Percentiles rank a stretch among this genome's conserved stretches.
phyloP scores from a whole-genome alignment of 2,329 filamentous ascomycete species.

The Madurella mycetomatis region DNA sequence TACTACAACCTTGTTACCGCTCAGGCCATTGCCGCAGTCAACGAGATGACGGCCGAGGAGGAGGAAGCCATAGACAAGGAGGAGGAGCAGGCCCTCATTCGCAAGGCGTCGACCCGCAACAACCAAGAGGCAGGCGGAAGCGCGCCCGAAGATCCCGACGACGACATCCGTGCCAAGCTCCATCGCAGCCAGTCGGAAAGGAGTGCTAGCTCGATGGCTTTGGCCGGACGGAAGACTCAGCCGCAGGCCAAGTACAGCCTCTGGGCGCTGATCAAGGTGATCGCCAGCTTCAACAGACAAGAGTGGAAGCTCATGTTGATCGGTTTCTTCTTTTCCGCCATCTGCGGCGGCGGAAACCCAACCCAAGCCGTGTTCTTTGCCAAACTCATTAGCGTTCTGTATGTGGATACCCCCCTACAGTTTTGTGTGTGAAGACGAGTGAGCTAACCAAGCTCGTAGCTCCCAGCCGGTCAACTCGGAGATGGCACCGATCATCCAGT shows the following conservation, averaged over 20 bases:
- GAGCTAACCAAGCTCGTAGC: constrained; percentile 9
- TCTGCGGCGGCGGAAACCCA: constrained; percentile 73
- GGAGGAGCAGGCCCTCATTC: constrained; percentile 49
- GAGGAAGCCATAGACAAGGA: constrained; percentile 48
- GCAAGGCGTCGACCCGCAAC: constrained; percentile 37
- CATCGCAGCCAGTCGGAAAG: constrained; percentile 51
- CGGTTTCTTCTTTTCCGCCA: constrained; percentile 67
- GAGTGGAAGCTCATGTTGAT: constrained; percentile 69
- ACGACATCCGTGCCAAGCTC: constrained; percentile 56
- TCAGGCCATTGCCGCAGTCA: constrained; percentile 69
- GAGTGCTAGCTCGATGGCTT: constrained; percentile 65
- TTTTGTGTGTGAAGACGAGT: neutral
- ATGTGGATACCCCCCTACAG: constrained; percentile 30
- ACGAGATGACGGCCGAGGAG: constrained; percentile 49
- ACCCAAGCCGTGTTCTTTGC: constrained; percentile 71
- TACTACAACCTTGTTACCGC: constrained; percentile 86
- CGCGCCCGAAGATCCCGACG: constrained; percentile 52
- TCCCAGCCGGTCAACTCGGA: constrained; percentile 33
- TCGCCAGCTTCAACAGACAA: constrained; percentile 70
- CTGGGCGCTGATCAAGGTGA: constrained; percentile 73
- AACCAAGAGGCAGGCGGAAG: constrained; percentile 34
- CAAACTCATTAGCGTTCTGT: constrained; percentile 74
- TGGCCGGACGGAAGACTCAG: constrained; percentile 52
- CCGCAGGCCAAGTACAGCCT: constrained; percentile 58
- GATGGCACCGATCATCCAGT: constrained; percentile 54